phyloP scores from a whole-genome alignment of 2,329 filamentous ascomycete genomes.

The Cladosporium sp. region DNA sequence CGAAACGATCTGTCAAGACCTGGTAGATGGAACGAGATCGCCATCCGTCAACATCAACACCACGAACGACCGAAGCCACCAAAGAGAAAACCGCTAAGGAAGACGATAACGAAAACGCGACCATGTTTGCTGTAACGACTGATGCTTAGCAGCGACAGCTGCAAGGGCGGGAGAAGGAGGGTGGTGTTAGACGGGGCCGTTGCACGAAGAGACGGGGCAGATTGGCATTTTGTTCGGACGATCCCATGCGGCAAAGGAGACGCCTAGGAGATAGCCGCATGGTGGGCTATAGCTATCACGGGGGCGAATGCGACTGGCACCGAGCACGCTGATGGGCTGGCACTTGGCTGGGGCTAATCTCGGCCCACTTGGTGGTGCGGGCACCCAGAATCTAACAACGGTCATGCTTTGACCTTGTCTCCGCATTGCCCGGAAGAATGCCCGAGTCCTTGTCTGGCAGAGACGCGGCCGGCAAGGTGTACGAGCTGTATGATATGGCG shows the following conservation, averaged over 20 bases:
- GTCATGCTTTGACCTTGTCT: background rate
- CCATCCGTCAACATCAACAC: constrained; percentile 31
- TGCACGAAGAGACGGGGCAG: constrained; percentile 2
- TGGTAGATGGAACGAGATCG: constrained; percentile 50
- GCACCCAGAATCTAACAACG: constrained; percentile 6
- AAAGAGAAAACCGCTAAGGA: constrained; percentile 4
- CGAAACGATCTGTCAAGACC: constrained; percentile 55
- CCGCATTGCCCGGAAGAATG: background rate
- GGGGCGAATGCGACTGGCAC: background rate
- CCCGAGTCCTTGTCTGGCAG: background rate
- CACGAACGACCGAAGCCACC: constrained; percentile 1
- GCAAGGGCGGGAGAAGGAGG: constrained; percentile 8
- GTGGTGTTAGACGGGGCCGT: constrained; percentile 1
- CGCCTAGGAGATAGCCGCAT: constrained; percentile 10
- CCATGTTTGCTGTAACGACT: constrained; percentile 12
- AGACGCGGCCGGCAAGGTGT: background rate
- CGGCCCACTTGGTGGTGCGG: constrained; percentile 2
- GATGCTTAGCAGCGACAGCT: constrained; percentile 8
- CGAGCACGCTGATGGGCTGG: constrained; percentile 3
- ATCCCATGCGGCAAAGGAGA: background rate
- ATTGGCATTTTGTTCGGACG: constrained; percentile 9
- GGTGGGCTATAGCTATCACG: constrained; percentile 8
- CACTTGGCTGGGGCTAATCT: constrained; percentile 9
- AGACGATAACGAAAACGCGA: constrained; percentile 6
- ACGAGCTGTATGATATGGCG: background rate